Evolutionary conservation across 2,329 filamentous ascomycete species (phyloP).

Genomic region (Parascedosporium putredinis): DNA sequence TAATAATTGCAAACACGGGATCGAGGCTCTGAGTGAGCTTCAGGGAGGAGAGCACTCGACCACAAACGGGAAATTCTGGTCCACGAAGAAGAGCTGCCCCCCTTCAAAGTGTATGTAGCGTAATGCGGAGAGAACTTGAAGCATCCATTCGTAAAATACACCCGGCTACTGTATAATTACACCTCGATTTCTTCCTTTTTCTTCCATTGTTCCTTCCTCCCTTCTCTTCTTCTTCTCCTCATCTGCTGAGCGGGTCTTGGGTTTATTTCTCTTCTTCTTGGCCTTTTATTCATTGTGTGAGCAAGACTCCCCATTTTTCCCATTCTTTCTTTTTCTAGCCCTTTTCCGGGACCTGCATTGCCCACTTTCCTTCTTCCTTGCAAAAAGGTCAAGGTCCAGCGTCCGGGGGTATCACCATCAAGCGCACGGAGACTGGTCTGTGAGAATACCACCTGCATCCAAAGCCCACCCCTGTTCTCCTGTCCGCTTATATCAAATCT

Average conservation of each 20-base stretch:
- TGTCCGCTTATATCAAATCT: not conserved
- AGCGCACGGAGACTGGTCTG: not conserved
- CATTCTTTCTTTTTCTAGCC: constrained; percentile 8
- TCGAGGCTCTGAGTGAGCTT: too few relatives aligned
- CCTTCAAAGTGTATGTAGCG: too few relatives aligned
- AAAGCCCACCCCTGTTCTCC: constrained; percentile 1
- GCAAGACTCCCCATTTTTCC: constrained; percentile 1
- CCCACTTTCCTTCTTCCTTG: constrained; percentile 1
- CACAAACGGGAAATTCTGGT: too few relatives aligned
- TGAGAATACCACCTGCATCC: constrained; percentile 1
- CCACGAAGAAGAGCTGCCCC: too few relatives aligned
- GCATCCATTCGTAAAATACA: too few relatives aligned
- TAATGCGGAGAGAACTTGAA: too few relatives aligned
- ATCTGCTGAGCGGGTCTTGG: constrained; percentile 8
- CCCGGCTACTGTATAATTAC: too few relatives aligned
- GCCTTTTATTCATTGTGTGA: constrained; percentile 4
- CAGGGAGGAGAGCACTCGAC: too few relatives aligned
- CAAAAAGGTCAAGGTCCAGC: constrained; percentile 1
- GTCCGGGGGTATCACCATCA: not conserved
- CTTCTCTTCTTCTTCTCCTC: constrained; percentile 5
- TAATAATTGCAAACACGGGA: too few relatives aligned
- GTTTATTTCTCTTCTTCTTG: constrained; percentile 3
- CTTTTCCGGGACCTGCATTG: too few relatives aligned
- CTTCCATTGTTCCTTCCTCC: not conserved
- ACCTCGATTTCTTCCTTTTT: not conserved